Evolutionary conservation across 1,139 yeast genomes (phyloP).

Genomic region (Sugiyamaella novakii): DNA sequence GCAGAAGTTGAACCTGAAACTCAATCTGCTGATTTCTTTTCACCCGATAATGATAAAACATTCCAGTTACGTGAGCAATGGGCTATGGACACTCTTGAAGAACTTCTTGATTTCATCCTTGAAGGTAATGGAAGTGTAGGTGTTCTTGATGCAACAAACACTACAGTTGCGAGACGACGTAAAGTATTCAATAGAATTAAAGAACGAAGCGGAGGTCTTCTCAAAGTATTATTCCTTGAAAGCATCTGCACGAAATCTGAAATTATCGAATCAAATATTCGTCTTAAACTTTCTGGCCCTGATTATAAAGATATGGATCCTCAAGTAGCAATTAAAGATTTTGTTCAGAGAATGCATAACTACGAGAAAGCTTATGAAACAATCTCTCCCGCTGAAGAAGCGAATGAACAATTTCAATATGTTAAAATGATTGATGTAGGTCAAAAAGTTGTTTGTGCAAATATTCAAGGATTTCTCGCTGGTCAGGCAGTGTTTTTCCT

Average conservation of each 20-base stretch:
- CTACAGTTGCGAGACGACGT: slow-evolving; percentile 72
- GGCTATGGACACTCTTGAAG: slow-evolving; percentile 94
- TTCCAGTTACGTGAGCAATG: slow-evolving; percentile 79
- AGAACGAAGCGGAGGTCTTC: slow-evolving; percentile 68
- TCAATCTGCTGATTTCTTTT: slow-evolving; percentile 78
- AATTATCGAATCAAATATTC: slow-evolving; percentile 78
- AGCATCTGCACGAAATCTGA: slow-evolving; percentile 80
- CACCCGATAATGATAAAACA: slow-evolving; percentile 72
- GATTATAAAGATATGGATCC: slow-evolving; percentile 89
- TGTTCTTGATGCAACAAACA: slow-evolving; percentile 92
- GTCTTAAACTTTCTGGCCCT: slow-evolving; percentile 87
- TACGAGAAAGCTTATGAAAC: slow-evolving; percentile 92
- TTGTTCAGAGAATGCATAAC: slow-evolving; percentile 75
- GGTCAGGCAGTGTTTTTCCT: slow-evolving; percentile 92
- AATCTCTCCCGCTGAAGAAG: slow-evolving; percentile 66
- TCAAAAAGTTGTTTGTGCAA: slow-evolving; percentile 86
- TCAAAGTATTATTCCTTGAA: slow-evolving; percentile 83
- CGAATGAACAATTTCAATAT: slow-evolving; percentile 69
- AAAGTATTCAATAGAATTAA: slow-evolving; percentile 70
- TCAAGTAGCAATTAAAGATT: slow-evolving; percentile 74
- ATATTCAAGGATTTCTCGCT: slow-evolving; percentile 88
- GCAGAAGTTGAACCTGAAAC: slow-evolving; percentile 1
- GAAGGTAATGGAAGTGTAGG: slow-evolving; percentile 90
- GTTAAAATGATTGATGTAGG: slow-evolving; percentile 97
- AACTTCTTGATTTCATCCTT: slow-evolving; percentile 75